Conservation (phyloP, 495 filamentous ascomycete genomes). For the Oleoguttula mirabilis region DNA sequence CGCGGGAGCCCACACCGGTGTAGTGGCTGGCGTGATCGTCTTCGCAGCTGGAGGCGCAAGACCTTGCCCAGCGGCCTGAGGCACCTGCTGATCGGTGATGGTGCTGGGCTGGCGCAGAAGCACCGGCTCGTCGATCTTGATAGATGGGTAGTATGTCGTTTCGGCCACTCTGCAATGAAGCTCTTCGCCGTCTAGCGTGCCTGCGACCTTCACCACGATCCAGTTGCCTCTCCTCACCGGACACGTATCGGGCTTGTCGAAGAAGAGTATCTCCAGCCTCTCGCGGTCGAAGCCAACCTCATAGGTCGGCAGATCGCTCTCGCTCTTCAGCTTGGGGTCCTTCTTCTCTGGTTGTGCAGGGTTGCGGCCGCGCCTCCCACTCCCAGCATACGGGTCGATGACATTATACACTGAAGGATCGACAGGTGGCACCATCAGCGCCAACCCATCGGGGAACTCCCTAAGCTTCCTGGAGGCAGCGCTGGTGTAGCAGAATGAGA, state of each 20-base stretch:
- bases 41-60: not conserved
- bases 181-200: slow-evolving; percentile 6
- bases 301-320: not conserved
- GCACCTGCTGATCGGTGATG: not conserved
- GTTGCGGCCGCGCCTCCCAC: no score
- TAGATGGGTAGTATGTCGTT: slow-evolving; percentile 25
- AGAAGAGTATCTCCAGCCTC: slow-evolving; percentile 35
- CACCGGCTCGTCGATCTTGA: slow-evolving; percentile 23
- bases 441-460: slow-evolving; percentile 58
- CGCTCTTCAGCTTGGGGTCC: not conserved
- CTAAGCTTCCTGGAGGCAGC: slow-evolving; percentile 36
- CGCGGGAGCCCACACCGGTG: slow-evolving; percentile 17
- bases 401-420: not conserved
- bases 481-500: slow-evolving; percentile 67
- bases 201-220: slow-evolving; percentile 36
- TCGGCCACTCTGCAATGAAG: slow-evolving; percentile 37
- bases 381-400: not conserved
- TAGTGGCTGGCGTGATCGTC: slow-evolving; percentile 8
- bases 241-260: slow-evolving; percentile 22
- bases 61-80: not conserved
- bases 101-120: not conserved
- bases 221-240: slow-evolving; percentile 44
- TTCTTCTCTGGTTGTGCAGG: not conserved
- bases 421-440: slow-evolving; percentile 48
- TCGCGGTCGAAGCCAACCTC: slow-evolving; percentile 24